phyloP scores from a whole-genome alignment of 495 filamentous ascomycete species.

The Viridothelium virens region DNA sequence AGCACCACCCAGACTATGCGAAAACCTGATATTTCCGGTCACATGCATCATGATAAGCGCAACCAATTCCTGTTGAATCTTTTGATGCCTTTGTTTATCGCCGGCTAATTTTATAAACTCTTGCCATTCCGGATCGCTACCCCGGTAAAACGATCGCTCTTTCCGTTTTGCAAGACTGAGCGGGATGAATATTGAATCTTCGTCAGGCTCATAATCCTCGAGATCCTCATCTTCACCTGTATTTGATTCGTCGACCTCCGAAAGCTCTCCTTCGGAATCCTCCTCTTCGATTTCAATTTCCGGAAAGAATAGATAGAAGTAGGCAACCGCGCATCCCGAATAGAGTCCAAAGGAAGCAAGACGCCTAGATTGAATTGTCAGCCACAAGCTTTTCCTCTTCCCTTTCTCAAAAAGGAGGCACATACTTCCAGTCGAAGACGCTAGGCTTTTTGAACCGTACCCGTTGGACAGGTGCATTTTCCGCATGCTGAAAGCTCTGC shows the following conservation, averaged over 20 bases:
- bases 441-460: conserved; percentile 28
- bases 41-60: conserved; percentile 34
- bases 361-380: background rate
- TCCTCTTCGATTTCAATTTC: conserved; percentile 25
- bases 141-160: conserved; percentile 48
- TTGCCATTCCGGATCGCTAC: conserved; percentile 63
- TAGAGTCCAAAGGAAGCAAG: conserved; percentile 16
- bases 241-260: background rate
- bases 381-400: background rate
- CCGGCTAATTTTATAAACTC: conserved; percentile 52
- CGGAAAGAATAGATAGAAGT: conserved; percentile 17
- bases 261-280: too few relatives aligned
- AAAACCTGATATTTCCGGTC: conserved; percentile 22
- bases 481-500: background rate
- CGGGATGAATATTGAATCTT: conserved; percentile 54
- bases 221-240: conserved; percentile 24
- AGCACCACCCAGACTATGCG: conserved; percentile 42
- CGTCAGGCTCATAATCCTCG: conserved; percentile 26
- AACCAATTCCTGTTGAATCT: conserved; percentile 49
- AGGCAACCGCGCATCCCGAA: conserved; percentile 16
- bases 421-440: conserved; percentile 21
- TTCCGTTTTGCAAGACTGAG: conserved; percentile 47
- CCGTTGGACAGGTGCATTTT: conserved; percentile 16
- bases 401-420: background rate
- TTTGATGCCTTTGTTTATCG: conserved; percentile 41